A percentile compares a stretch with the other conserved stretches of the same genome.
phyloP scores from a whole-genome alignment of 1,284 basidiomycete genomes.

The Puccinia coronata region DNA sequence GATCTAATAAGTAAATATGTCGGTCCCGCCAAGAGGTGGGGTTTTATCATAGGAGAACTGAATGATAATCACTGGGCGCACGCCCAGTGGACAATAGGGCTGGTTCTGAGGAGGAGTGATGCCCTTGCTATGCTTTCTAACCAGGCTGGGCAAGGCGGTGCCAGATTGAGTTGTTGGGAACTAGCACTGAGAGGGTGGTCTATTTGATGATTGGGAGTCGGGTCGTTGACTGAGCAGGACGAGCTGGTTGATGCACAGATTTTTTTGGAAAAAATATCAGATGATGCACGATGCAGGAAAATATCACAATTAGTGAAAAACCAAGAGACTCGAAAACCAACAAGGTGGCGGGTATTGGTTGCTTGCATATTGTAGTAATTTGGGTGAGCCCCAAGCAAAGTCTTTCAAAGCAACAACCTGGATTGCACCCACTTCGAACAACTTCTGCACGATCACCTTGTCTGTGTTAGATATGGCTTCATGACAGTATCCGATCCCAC shows the following conservation, averaged over 20 bases:
- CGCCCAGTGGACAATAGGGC: slow-evolving; percentile 43
- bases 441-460: slow-evolving; percentile 86
- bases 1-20: background rate
- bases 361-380: slow-evolving; percentile 84
- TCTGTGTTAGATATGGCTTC: slow-evolving; percentile 89
- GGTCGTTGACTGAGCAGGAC: background rate
- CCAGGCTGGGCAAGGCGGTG: slow-evolving; percentile 26
- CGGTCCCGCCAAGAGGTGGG: background rate
- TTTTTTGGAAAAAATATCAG: no score
- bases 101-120: slow-evolving; percentile 52
- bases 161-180: background rate
- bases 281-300: background rate
- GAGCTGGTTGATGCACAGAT: slow-evolving; percentile 16
- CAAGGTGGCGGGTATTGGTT: slow-evolving; percentile 88
- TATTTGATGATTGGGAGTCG: background rate
- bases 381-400: slow-evolving; percentile 79
- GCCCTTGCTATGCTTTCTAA: slow-evolving; percentile 53
- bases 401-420: slow-evolving; percentile 96
- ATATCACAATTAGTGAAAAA: background rate
- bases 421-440: slow-evolving; percentile 91
- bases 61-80: background rate
- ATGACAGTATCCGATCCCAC: slow-evolving; percentile 93
- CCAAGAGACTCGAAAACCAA: slow-evolving; percentile 58
- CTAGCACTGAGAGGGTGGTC: background rate
- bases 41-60: background rate